Percentiles rank a stretch among this genome's conserved stretches.
phyloP scores from a whole-genome alignment of 202 grass and related monocot species.

The Thinopyrum obtusiflorum region DNA sequence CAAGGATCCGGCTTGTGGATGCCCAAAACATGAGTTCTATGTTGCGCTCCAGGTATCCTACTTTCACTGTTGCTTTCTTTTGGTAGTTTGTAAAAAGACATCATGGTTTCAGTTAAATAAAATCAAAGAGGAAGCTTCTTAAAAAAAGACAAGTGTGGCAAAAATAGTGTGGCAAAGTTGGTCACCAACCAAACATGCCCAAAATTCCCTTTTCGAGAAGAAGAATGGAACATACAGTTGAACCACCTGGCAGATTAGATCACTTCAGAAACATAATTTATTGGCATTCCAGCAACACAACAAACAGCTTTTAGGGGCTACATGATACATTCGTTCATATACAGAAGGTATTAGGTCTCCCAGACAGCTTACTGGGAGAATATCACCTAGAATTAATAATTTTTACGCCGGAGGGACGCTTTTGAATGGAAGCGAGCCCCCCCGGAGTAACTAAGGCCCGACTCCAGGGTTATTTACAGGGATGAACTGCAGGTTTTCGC shows the following conservation, averaged over 20 bases:
- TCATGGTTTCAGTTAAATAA: too few species aligned
- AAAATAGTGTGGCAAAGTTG: too few species aligned
- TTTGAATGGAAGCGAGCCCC: slow-evolving; percentile 37
- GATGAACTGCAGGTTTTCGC: not conserved
- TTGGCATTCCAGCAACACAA: slow-evolving; percentile 29
- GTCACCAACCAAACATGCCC: too few species aligned
- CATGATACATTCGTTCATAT: slow-evolving; percentile 41
- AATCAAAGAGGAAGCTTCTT: too few species aligned
- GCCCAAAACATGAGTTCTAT: too few species aligned
- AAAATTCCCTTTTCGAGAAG: too few species aligned
- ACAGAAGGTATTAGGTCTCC: slow-evolving; percentile 19
- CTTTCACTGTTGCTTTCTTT: too few species aligned
- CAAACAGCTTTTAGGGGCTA: slow-evolving; percentile 16
- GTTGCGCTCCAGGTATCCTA: too few species aligned
- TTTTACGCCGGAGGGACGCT: slow-evolving; percentile 29
- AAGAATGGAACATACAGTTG: not conserved
- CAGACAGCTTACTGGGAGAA: slow-evolving; percentile 9
- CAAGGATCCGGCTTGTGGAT: too few species aligned
- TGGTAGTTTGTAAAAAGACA: too few species aligned
- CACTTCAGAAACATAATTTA: slow-evolving; percentile 27
- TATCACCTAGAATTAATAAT: slow-evolving; percentile 36
- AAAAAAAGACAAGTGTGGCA: too few species aligned
- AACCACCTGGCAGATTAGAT: not conserved
- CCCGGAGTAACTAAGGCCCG: slow-evolving; percentile 21
- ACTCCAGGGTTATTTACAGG: slow-evolving; percentile 42